Evolutionary conservation across 371 early-diverging fungal genomes (phyloP).

Genomic region (Apophysomyces ossiformis): DNA sequence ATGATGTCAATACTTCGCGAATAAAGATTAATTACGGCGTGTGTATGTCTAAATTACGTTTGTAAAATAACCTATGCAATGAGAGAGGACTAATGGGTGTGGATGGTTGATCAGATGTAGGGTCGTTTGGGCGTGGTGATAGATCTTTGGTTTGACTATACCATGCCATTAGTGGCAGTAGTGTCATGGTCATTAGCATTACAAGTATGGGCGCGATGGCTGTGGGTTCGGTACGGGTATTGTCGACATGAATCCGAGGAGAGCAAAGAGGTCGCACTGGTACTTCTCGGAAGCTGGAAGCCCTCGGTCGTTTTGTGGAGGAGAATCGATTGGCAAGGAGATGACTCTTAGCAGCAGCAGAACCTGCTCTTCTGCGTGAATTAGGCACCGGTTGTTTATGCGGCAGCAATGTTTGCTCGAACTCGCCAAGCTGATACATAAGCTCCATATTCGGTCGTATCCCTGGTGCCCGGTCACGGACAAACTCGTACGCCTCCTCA

Average conservation of each 20-base stretch:
- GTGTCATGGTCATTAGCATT: background rate
- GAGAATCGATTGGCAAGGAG: background rate
- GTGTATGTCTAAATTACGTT: conserved; percentile 5
- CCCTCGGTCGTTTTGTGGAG: background rate
- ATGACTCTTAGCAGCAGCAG: conserved; percentile 3
- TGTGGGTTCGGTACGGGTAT: background rate
- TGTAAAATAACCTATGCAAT: conserved; percentile 5
- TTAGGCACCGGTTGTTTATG: background rate
- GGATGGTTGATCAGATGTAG: background rate
- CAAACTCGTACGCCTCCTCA: conserved; percentile 28
- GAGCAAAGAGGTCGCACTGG: background rate
- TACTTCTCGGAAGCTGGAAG: conserved; percentile 15
- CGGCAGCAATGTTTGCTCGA: conserved; percentile 17
- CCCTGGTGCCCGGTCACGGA: conserved; percentile 30
- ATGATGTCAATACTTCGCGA: background rate
- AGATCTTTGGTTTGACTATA: background rate
- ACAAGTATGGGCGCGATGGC: background rate
- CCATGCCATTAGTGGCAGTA: conserved; percentile 2
- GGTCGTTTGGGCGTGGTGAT: background rate
- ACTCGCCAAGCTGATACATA: conserved; percentile 40
- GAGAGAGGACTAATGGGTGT: conserved; percentile 4
- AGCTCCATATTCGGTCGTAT: conserved; percentile 42
- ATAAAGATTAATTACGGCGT: background rate
- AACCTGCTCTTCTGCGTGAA: conserved; percentile 1
- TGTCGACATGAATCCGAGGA: background rate